These are phyloP conservation scores for Colletotrichum lupini DNA, from an alignment of 2,329 filamentous ascomycete genomes.

Conservation along the genomic window DNA sequence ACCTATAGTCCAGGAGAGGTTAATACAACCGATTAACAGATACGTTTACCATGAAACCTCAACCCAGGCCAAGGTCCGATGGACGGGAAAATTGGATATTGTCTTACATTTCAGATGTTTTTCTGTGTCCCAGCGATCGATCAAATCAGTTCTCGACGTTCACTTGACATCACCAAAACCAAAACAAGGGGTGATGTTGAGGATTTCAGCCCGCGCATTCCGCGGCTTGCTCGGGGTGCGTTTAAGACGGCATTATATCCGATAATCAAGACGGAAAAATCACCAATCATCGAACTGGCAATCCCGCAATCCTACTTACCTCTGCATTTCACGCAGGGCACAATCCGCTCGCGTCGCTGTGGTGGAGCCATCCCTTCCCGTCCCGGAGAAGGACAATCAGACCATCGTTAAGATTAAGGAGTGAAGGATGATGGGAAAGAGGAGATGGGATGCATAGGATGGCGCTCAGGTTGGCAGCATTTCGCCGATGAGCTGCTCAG, in stretches of 20 bases:
- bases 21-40: no score
- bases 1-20: background rate
- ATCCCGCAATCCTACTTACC: constrained; percentile 1
- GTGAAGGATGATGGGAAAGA: background rate
- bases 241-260: no score
- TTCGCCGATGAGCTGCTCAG: background rate
- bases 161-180: background rate
- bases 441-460: background rate
- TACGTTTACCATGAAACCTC: no score
- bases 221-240: no score
- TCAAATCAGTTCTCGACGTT: background rate
- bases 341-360: constrained; percentile 15
- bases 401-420: background rate
- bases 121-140: background rate
- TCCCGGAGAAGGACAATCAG: background rate
- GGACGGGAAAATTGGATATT: background rate
- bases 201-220: no score
- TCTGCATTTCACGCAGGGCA: constrained; percentile 18
- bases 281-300: background rate
- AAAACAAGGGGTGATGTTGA: no score
- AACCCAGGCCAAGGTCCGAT: no score
- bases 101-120: constrained; percentile 15
- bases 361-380: constrained; percentile 18
- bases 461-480: constrained; percentile 13
- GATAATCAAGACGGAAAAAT: no score